Conservation (phyloP, 148 eudicot species). For the Rhododendron griersonianum region DNA sequence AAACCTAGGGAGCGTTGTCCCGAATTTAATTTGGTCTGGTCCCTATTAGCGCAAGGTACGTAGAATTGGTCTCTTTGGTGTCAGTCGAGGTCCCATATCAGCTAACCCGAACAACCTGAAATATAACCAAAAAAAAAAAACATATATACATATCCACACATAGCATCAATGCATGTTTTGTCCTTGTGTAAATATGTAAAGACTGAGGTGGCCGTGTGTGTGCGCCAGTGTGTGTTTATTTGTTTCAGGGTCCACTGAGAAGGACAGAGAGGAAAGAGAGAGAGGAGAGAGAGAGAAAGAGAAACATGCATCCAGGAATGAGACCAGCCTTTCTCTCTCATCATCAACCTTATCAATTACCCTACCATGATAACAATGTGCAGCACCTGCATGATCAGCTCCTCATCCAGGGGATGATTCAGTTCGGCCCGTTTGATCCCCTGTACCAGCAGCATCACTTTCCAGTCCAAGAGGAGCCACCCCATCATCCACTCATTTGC, state of each 20-base stretch:
- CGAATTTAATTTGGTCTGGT: too few relatives aligned
- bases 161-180: background rate
- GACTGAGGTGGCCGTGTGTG: background rate
- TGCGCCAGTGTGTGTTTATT: background rate
- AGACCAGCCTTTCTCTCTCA: background rate
- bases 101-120: too few relatives aligned
- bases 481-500: background rate
- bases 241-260: background rate
- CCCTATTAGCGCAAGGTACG: too few relatives aligned
- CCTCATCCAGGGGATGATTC: background rate
- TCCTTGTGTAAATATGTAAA: background rate
- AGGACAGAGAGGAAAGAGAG: background rate
- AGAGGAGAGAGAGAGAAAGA: background rate
- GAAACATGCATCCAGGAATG: background rate
- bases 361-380: background rate
- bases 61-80: too few relatives aligned
- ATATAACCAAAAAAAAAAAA: too few relatives aligned
- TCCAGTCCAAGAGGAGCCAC: background rate
- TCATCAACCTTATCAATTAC: background rate
- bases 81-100: too few relatives aligned
- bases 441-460: background rate
- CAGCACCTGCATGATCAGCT: background rate
- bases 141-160: too few relatives aligned
- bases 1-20: too few relatives aligned
- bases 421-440: background rate